Percentiles rank a stretch among this genome's conserved stretches.
Conservation (phyloP, 106 monocot genomes). For the Dioscorea dumetorum region DNA sequence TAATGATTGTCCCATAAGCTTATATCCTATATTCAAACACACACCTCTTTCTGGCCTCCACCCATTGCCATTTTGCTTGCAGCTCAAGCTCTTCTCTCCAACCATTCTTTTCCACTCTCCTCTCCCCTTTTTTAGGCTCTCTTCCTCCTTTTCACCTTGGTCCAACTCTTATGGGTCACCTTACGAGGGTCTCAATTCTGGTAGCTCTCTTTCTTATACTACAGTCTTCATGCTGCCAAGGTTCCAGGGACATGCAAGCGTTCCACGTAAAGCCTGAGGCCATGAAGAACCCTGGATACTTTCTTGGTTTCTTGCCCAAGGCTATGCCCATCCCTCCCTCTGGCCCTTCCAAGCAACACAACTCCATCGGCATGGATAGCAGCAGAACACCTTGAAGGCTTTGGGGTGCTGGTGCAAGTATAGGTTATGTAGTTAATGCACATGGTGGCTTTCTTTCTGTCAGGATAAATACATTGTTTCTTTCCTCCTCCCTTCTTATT, state of each 20-base stretch:
- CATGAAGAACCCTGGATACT: conserved; percentile 4
- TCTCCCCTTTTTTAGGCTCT: background rate
- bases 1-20: conserved; percentile 1
- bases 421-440: background rate
- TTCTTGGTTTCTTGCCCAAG: conserved; percentile 24
- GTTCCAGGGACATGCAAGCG: conserved; percentile 6
- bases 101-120: background rate
- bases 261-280: background rate
- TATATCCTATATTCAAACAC: conserved; percentile 1
- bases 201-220: conserved; percentile 1
- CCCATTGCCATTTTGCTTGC: conserved; percentile 2
- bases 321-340: conserved; percentile 25
- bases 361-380: conserved; percentile 19
- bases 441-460: background rate
- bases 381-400: background rate
- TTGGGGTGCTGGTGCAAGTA: background rate
- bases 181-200: conserved; percentile 1
- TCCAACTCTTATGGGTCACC: conserved; percentile 8
- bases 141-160: background rate
- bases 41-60: background rate
- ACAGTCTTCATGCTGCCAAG: conserved; percentile 2
- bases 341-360: conserved; percentile 34
- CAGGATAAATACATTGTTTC: background rate
- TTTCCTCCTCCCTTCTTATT: background rate
- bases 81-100: background rate